These are phyloP conservation scores for Candida anutae DNA, from an alignment of 1,139 yeast genomes.

Conservation along the genomic window DNA sequence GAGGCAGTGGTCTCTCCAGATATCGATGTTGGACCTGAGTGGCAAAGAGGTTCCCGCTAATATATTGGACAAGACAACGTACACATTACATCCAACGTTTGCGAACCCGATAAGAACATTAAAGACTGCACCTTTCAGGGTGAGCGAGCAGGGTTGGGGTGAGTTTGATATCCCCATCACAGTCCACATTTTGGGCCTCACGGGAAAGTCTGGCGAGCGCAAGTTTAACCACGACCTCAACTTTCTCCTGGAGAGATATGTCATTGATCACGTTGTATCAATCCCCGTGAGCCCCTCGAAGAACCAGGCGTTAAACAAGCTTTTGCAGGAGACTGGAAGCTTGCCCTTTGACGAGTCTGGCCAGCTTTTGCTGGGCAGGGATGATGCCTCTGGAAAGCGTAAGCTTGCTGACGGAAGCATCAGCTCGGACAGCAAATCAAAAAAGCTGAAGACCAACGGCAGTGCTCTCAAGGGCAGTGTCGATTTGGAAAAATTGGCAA, in stretches of 20 bases:
- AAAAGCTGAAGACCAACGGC: conserved; percentile 37
- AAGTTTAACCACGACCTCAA: conserved; percentile 84
- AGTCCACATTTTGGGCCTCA: conserved; percentile 53
- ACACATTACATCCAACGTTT: conserved; percentile 91
- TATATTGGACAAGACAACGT: conserved; percentile 86
- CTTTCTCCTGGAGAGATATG: conserved; percentile 70
- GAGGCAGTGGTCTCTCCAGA: conserved; percentile 85
- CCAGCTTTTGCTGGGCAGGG: conserved; percentile 1
- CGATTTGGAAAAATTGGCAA: conserved; percentile 86
- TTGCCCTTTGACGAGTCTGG: conserved; percentile 46
- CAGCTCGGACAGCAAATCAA: conserved; percentile 16
- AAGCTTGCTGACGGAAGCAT: conserved; percentile 11
- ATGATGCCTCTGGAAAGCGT: conserved; percentile 12
- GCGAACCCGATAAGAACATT: conserved; percentile 77
- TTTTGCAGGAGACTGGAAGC: conserved; percentile 74
- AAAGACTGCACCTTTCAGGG: conserved; percentile 80
- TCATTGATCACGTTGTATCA: conserved; percentile 66
- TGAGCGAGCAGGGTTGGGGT: conserved; percentile 98
- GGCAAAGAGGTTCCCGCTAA: conserved; percentile 85
- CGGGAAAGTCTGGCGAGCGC: conserved; percentile 82
- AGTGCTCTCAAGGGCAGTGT: conserved; percentile 60
- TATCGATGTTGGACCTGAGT: conserved; percentile 64
- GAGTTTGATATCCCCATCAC: conserved; percentile 87
- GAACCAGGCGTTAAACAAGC: conserved; percentile 58
- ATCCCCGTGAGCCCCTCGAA: conserved; percentile 60